A percentile compares a stretch with the other conserved stretches of the same genome.
These are phyloP conservation scores for Typha latifolia DNA, from an alignment of 176 grass and related monocot genomes.

Conservation along the genomic window DNA sequence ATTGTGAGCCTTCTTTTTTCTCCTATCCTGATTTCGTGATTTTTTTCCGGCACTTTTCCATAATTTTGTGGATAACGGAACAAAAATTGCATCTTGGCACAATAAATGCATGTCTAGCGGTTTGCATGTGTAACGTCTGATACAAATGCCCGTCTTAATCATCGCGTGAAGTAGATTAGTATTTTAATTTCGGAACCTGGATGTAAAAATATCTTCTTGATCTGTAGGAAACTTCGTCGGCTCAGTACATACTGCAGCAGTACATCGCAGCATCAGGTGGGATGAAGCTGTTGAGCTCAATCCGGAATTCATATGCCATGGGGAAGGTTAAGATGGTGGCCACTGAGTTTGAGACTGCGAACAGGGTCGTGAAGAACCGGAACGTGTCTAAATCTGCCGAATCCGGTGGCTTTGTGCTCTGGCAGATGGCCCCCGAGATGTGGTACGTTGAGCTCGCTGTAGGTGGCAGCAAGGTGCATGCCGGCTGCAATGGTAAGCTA, in stretches of 20 bases:
- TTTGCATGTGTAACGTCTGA: not conserved
- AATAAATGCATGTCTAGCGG: not conserved
- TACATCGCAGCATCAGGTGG: constrained; percentile 74
- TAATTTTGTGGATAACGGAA: too few species aligned
- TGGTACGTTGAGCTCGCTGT: constrained; percentile 87
- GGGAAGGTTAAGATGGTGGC: constrained; percentile 71
- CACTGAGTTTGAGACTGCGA: constrained; percentile 55
- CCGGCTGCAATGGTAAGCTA: constrained; percentile 66
- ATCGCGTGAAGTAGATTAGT: not conserved
- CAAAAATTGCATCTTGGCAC: too few species aligned
- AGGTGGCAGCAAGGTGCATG: constrained; percentile 77
- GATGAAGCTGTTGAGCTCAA: constrained; percentile 45
- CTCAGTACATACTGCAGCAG: constrained; percentile 89
- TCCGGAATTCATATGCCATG: constrained; percentile 58
- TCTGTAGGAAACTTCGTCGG: constrained; percentile 78
- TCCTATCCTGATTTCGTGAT: not conserved
- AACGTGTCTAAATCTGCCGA: constrained; percentile 32
- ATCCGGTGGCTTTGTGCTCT: constrained; percentile 72
- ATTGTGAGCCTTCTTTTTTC: constrained; percentile 41
- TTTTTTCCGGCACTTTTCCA: not conserved
- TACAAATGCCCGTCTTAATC: not conserved
- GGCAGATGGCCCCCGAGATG: constrained; percentile 89
- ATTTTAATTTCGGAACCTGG: constrained; percentile 18
- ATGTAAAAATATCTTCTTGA: constrained; percentile 8
- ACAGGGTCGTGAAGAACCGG: constrained; percentile 58